Base-by-base conservation (phyloP, 73 alveolate genomes). In the Loxodes magnus region DNA sequence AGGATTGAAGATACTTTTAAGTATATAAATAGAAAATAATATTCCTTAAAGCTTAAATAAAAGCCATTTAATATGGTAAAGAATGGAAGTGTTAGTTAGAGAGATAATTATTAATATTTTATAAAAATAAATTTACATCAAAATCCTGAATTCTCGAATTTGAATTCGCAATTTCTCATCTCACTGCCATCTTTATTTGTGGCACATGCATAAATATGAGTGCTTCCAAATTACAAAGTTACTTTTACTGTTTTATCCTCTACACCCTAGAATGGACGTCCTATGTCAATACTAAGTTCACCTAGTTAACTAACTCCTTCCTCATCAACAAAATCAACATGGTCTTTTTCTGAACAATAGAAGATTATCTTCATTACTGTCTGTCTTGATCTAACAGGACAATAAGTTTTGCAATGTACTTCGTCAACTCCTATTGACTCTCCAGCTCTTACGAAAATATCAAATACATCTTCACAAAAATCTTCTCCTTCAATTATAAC, bases 381-480 rank as follows among this genome's bases (percentile, higher is more conserved):
- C 57, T 91, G 94, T 49, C 98, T 75, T 26, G 96, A 87, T 62
- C 98, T 68, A 7, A 91, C 98, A 24, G 98, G 98, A 36, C 98
- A 91, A 68, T 91, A 91, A 24, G 92, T 91, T 71, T 91, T 91
- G 35, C 87, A 84, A 51, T 83, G 95, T 29, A 84, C 93, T 65
- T 91, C 98, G 65, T 91, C 98, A 43, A 87, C 82, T 5, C 98
- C 93, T 23, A 92, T 96, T 35, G 95, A 70, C 49, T 88, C 95
- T 42, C 92, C 89, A 46, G 79, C 82, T 71, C 86, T 79, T 12
- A 92, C 98, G 64, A 92, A 92, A 29, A 94, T 94, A 62, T 92
- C 98, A 64, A 92, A 92, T 25, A 92, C 98, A 74, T 92, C 98
- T 73, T 92, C 98, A 67, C 98, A 88, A 68, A 92, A 92, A 21